Percentiles rank a stretch among this genome's conserved stretches.
Conservation (phyloP, 768 basidiomycete genomes). For the Kockovaella imperatae region DNA sequence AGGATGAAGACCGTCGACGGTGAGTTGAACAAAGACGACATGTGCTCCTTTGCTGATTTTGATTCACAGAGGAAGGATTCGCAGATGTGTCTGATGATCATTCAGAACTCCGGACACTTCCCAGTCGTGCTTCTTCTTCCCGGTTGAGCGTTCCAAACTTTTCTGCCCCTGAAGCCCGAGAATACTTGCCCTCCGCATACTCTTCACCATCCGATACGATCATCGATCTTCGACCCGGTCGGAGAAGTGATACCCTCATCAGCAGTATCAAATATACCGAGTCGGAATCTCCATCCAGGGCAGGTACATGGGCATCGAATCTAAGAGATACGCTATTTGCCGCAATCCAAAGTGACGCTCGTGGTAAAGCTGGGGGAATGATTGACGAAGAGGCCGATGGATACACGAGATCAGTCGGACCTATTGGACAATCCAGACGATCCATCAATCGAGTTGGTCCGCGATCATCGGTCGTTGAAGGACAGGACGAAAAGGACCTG, state of each 20-base stretch:
- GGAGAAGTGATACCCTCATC: not conserved
- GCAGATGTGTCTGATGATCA: no score
- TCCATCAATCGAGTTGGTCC: no score
- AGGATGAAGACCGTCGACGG: no score
- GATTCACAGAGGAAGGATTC: no score
- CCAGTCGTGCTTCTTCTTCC: no score
- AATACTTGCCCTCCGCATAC: slow-evolving; percentile 11
- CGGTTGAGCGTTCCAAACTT: slow-evolving; percentile 5
- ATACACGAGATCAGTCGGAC: slow-evolving; percentile 25
- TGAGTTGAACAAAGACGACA: no score
- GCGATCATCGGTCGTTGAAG: no score
- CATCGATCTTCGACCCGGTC: slow-evolving; percentile 6
- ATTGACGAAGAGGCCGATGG: slow-evolving; percentile 9
- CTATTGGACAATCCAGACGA: no score
- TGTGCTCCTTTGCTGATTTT: no score
- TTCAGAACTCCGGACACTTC: no score
- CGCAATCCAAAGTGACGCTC: slow-evolving; percentile 22
- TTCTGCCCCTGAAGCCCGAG: slow-evolving; percentile 5
- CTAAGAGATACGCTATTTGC: slow-evolving; percentile 26
- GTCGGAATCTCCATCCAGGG: not conserved
- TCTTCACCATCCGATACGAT: slow-evolving; percentile 2
- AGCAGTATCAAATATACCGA: no score
- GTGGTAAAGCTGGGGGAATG: not conserved
- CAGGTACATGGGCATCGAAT: slow-evolving; percentile 33
- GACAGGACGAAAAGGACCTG: no score